Conservation (phyloP, 306 rosid genomes). For the Urtica urens region DNA sequence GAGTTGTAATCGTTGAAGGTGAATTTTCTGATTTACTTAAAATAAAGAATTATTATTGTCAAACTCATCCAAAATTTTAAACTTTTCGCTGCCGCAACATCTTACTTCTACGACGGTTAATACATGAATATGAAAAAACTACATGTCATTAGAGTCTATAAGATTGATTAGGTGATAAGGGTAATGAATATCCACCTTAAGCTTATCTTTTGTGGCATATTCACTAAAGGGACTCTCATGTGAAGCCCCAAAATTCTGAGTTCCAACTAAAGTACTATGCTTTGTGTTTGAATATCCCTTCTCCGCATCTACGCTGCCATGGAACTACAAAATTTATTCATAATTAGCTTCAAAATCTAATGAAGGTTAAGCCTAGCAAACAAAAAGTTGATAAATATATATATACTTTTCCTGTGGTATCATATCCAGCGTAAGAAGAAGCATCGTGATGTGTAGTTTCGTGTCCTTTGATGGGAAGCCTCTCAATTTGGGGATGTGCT, state of each 20-base stretch:
- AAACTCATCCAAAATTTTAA: no score
- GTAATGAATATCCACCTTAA: not conserved
- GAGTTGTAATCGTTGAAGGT: no score
- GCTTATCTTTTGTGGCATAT: slow-evolving; percentile 1
- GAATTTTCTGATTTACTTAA: no score
- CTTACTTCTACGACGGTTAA: no score
- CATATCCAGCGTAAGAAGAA: not conserved
- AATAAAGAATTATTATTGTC: no score
- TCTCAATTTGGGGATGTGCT: not conserved
- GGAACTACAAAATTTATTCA: not conserved
- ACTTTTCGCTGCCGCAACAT: no score
- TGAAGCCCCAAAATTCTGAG: not conserved
- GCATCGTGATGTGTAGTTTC: not conserved
- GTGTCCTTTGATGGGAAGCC: not conserved
- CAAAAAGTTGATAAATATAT: not conserved
- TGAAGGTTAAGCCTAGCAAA: no score
- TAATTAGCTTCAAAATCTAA: no score
- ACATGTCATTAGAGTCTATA: no score
- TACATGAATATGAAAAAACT: no score
- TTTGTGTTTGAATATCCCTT: not conserved
- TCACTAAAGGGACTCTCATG: not conserved
- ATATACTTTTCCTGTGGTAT: not conserved
- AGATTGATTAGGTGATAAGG: no score
- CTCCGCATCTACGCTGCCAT: not conserved
- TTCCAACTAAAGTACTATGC: not conserved